Conservation (phyloP, 2,329 filamentous ascomycete species). For the Bimuria novae-zelandiae region DNA sequence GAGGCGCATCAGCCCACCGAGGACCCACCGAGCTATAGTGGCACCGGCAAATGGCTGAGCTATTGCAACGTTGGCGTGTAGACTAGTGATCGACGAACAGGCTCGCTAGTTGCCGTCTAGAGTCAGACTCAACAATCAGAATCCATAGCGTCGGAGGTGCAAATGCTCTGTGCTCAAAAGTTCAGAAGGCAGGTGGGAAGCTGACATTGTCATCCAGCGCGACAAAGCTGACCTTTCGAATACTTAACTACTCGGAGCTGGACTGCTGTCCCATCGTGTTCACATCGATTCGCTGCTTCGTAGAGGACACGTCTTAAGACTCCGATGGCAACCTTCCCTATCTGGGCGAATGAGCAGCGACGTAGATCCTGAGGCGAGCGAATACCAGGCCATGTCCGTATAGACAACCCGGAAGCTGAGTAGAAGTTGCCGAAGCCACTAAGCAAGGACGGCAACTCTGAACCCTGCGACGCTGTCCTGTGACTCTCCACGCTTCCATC, state of each 20-base stretch:
- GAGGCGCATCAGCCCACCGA: not conserved
- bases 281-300: slow-evolving; percentile 2
- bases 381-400: slow-evolving; percentile 2
- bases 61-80: slow-evolving; percentile 4
- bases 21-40: slow-evolving; percentile 4
- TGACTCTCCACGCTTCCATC: slow-evolving; percentile 4
- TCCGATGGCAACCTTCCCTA: slow-evolving; percentile 7
- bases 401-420: slow-evolving; percentile 5
- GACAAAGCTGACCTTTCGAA: slow-evolving; percentile 3
- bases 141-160: slow-evolving; percentile 2
- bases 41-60: not conserved
- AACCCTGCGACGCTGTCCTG: slow-evolving; percentile 7
- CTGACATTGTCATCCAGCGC: slow-evolving; percentile 5
- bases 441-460: slow-evolving; percentile 5
- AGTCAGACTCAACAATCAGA: slow-evolving; percentile 7
- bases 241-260: slow-evolving; percentile 8
- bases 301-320: slow-evolving; percentile 7
- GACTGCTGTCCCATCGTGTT: not conserved
- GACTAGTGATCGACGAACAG: slow-evolving; percentile 2
- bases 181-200: not conserved
- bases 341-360: slow-evolving; percentile 2
- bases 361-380: slow-evolving; percentile 1
- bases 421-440: slow-evolving; percentile 8
- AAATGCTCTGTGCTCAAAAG: not conserved
- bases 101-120: slow-evolving; percentile 6